phyloP scores from a whole-genome alignment of 208 protist species.

The Angomonas ambiguus region DNA sequence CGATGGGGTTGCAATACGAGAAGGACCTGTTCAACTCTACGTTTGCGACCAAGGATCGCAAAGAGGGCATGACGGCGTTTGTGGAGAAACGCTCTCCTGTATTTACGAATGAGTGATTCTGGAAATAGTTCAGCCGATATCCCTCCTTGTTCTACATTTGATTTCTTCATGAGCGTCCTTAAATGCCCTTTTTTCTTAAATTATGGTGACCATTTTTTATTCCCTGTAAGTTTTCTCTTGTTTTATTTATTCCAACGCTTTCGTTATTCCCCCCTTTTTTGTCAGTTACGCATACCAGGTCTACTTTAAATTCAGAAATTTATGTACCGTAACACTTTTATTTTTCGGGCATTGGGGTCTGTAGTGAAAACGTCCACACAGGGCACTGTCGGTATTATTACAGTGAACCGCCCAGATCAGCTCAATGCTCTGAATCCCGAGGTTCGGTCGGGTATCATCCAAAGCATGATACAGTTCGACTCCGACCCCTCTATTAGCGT shows the following conservation, averaged over 20 bases:
- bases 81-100: conserved; percentile 87
- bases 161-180: background rate
- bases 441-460: conserved; percentile 71
- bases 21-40: conserved; percentile 80
- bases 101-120: conserved; percentile 85
- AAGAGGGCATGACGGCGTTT: conserved; percentile 92
- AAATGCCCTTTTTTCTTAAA: conserved; percentile 9
- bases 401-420: conserved; percentile 91
- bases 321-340: background rate
- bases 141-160: too few relatives aligned
- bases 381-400: conserved; percentile 79
- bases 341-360: conserved; percentile 24
- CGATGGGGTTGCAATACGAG: conserved; percentile 82
- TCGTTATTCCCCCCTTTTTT: conserved; percentile 5
- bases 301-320: too few relatives aligned
- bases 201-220: background rate
- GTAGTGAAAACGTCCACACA: conserved; percentile 44
- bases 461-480: conserved; percentile 71
- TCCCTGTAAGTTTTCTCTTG: conserved; percentile 1
- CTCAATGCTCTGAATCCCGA: conserved; percentile 92
- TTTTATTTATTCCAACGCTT: conserved; percentile 10
- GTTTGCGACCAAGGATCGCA: conserved; percentile 88
- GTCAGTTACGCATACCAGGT: background rate
- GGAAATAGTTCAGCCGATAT: too few relatives aligned
- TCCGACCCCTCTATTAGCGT: conserved; percentile 69